Evolutionary conservation across 2,329 filamentous ascomycete genomes (phyloP).

Genomic region (Amphichorda felina): DNA sequence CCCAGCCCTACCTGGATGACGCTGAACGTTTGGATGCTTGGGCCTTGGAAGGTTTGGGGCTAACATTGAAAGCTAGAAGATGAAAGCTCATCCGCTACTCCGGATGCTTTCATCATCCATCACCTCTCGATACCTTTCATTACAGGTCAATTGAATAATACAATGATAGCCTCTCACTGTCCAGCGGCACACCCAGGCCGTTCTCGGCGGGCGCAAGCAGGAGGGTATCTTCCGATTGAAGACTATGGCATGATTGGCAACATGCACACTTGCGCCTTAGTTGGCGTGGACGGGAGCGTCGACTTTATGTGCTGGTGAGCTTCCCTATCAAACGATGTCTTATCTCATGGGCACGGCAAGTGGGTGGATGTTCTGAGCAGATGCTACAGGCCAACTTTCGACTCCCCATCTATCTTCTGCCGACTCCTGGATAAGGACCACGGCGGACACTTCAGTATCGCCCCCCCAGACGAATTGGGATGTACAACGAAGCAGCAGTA

Average conservation of each 20-base stretch:
- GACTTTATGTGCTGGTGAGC: conserved; percentile 68
- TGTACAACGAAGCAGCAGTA: conserved; percentile 70
- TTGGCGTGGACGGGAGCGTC: conserved; percentile 61
- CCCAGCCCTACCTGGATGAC: too few species aligned
- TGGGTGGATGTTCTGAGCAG: not conserved
- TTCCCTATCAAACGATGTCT: not conserved
- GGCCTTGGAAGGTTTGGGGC: too few species aligned
- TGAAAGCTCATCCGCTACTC: too few species aligned
- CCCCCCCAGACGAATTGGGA: conserved; percentile 34
- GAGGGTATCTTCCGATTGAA: conserved; percentile 52
- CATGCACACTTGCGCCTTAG: conserved; percentile 67
- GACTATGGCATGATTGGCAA: conserved; percentile 74
- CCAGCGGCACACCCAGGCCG: conserved; percentile 17
- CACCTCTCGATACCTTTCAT: too few species aligned
- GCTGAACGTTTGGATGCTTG: too few species aligned
- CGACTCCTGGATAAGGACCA: conserved; percentile 63
- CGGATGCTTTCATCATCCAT: too few species aligned
- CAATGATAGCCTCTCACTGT: conserved; percentile 6
- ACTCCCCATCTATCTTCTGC: conserved; percentile 66
- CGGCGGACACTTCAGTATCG: conserved; percentile 61
- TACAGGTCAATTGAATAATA: too few species aligned
- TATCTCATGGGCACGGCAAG: not conserved
- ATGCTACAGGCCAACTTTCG: conserved; percentile 57
- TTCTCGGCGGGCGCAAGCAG: conserved; percentile 20
- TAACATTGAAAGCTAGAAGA: too few species aligned